These are phyloP conservation scores for Pholiota molesta DNA, from an alignment of 768 basidiomycete genomes.

Conservation along the genomic window DNA sequence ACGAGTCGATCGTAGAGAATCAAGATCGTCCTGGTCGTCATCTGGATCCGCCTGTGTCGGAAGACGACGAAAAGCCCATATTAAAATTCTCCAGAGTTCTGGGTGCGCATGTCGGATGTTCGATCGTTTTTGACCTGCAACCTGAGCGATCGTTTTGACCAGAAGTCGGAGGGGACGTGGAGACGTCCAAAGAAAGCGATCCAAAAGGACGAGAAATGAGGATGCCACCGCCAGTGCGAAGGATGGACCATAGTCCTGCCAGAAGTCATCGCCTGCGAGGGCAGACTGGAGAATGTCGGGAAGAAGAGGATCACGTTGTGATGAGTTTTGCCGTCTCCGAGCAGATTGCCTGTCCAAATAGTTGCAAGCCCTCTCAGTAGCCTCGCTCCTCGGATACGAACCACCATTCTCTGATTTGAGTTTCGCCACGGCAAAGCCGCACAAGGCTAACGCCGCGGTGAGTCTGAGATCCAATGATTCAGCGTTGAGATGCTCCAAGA, in stretches of 20 bases:
- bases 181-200: conserved; percentile 17
- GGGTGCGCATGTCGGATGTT: conserved; percentile 13
- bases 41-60: conserved; percentile 14
- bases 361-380: conserved; percentile 28
- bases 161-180: conserved; percentile 16
- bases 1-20: conserved; percentile 19
- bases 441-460: conserved; percentile 59
- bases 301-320: neutral
- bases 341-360: conserved; percentile 31
- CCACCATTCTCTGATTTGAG: conserved; percentile 20
- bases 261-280: conserved; percentile 8
- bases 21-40: conserved; percentile 14
- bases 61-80: conserved; percentile 58
- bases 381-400: conserved; percentile 24
- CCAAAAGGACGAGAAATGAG: conserved; percentile 20
- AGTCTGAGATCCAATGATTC: conserved; percentile 38
- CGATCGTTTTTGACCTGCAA: conserved; percentile 5
- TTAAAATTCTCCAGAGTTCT: conserved; percentile 51
- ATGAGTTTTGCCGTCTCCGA: neutral
- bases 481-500: conserved; percentile 33
- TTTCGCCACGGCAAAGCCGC: conserved; percentile 53
- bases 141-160: conserved; percentile 12
- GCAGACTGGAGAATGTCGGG: conserved; percentile 15
- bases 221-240: conserved; percentile 17
- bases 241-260: conserved; percentile 12